Evolutionary conservation across 495 filamentous ascomycete genomes (phyloP), one percentile per base, ranked within the genome.

Genomic region (Trichoderma parareesei): DNA sequence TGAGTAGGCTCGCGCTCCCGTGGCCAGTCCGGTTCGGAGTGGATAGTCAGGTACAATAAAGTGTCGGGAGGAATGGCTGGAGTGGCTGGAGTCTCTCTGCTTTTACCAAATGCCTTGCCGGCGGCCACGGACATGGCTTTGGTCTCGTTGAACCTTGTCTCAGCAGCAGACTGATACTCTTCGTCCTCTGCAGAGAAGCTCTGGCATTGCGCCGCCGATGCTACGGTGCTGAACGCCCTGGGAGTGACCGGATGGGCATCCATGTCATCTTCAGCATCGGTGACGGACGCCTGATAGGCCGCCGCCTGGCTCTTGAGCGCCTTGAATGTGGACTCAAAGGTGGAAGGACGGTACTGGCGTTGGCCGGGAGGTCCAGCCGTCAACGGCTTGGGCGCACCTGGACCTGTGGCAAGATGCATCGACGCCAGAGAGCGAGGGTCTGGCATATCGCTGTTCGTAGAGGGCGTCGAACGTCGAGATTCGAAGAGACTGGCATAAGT

Each of bases 321-420:
- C 20, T 63, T 46, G 42, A 63, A 48, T 1, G 41, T 63, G 13
- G 61, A 63, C 6, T 79, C 71, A n/a, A 76, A 69, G 0, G 68
- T 61, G 16, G 70, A 68, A 3, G 76, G 68, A 38, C 68, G 70
- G 61, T 72, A 72, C 18, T 76, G 74, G 43, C 79, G 78, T 38
- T 75, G 72, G 20, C 79, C 79, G 1, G 79, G 79, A 8, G 79
- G 79, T 7, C 79, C 79, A 10, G 79, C 79, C 7, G 73, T 80
- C 48, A 82, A 66, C 5, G 79, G 78, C 33, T 71, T 73, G 11
- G 78, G 78, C 35, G 75, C 74, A 13, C 78, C 78, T 16, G 71
- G 61, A 38, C 67, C 65, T 27, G 33, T 20, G 20, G 62, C 27
- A 3, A 18, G 62, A 20, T n/a, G 3, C n/a, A 37, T 37, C 14